Evolutionary conservation across 495 filamentous ascomycete species (phyloP), one percentile per base, ranked within the genome.

Genomic region (Rostrohypoxylon terebratum): DNA sequence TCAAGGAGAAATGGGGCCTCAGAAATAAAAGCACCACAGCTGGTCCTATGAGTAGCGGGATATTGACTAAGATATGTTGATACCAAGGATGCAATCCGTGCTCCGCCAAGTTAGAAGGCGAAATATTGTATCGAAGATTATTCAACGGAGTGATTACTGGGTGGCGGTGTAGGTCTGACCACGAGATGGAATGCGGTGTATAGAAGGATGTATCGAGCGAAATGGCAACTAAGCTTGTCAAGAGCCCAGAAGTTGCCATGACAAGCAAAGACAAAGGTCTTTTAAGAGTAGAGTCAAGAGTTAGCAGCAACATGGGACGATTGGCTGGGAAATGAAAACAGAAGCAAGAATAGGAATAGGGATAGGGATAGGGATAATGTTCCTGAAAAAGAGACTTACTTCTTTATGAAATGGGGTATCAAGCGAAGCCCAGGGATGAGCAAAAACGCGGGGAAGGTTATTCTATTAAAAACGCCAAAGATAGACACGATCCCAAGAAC

Each of bases 401-500:
- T 94, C 78, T 89, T 89, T 79, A 86, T 77, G 77, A 97, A 95
- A 86, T 96, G 91, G 34, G 93, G 93, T 72, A 97, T 79, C 57
- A 98, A 85, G 75, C 90, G 89, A 72, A 97, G 82, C 10, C 89
- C 90, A 18, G 96, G 94, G 63, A 97, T 83, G 25, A 97, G 69
- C 57, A 98, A 79, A 68, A 94, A 99, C 13, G 94, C 95, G 59
- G 95, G 96, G 77, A 98, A 98, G 4, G 96, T 99, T 77, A 98
- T 96, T 42, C 96, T 88, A 79, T 97, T 99, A 82, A 98, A 99
- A 63, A 93, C 83, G 42, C 96, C 95, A 51, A 94, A 91, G 38
- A 97, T 90, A 23, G 89, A 85, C 40, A 97, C 85, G 55, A 96
- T 88, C 20, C 92, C 93, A 9, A 99, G 86, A 11, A 94, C 84